Percentiles rank a stretch among this genome's conserved stretches.
Evolutionary conservation across 768 basidiomycete genomes (phyloP).

Genomic region (Auriscalpium vulgare): DNA sequence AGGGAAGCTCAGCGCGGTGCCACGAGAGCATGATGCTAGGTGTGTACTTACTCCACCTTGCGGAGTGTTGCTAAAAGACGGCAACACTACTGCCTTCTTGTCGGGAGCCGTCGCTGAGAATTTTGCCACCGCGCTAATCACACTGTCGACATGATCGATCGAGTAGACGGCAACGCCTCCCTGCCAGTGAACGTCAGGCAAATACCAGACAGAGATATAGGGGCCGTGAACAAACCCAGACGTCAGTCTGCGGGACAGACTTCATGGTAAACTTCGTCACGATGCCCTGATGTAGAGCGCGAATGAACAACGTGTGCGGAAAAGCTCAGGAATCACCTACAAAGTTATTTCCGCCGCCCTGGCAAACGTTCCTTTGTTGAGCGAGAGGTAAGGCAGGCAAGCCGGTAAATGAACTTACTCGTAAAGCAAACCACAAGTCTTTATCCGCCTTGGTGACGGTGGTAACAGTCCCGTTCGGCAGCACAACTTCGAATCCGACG

Average conservation of each 20-base stretch:
- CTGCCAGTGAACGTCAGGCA: not conserved
- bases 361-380: no score
- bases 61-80: not conserved
- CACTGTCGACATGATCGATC: not conserved
- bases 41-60: not conserved
- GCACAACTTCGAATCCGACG: conserved; percentile 19
- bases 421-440: conserved; percentile 9
- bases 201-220: not conserved
- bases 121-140: not conserved
- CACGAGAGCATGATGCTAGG: not conserved
- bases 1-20: not conserved
- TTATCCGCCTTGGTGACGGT: conserved; percentile 1
- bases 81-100: not conserved
- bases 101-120: not conserved
- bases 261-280: conserved; percentile 9
- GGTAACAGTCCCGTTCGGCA: conserved; percentile 20
- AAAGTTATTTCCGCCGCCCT: conserved; percentile 12
- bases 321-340: not conserved
- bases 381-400: no score
- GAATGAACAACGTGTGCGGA: no score
- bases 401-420: not conserved
- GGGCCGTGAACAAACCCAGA: conserved; percentile 1
- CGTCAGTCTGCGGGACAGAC: conserved; percentile 1
- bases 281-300: not conserved
- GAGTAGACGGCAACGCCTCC: not conserved